Base-by-base conservation (phyloP, 2,329 filamentous ascomycete genomes). In the Aspergillus fumigatus region DNA sequence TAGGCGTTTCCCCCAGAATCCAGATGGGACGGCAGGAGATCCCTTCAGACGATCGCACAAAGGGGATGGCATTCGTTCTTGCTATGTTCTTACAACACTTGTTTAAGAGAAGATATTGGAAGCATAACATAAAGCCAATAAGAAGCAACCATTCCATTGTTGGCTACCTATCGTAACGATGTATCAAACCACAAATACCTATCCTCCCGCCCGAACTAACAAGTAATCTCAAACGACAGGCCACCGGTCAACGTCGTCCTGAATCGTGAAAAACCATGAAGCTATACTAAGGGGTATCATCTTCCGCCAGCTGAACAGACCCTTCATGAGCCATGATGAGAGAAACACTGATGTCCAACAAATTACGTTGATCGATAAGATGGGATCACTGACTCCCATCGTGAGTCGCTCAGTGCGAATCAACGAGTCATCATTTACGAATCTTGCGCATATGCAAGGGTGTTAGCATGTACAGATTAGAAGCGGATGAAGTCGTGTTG, bases 401-500 rank as follows among this genome's bases (percentile, higher is more conserved):
- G 1, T 26, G 21, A 45, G n/a, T 23, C 43, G 19, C 23, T 26
- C 43, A 47, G 8, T 26, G 43, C 11, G 11, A 47, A 47, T 23
- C 43, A 45, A 19, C 41, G 41, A 45, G 21, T 47, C 23, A 6
- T 25, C 43, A 47, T 47, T 45, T 47, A 47, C 43, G 43, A 47
- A 47, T 5, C 11, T 47, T 47, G 43, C 43, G 21, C 21, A 23
- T 47, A 47, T 47, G 43, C 43, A 47, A 25, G 21, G 26, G 10
- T 47, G 43, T 47, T 47, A 29, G 52, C n/a, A 59, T 55, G 48
- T 59, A 63, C 55, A 58, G 40, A 57, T 25, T 67, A 80, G 62
- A 84, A 77, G 35, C 70, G 66, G 65, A 84, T 75, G 62, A 79
- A 84, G 62, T 84, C 82, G 59, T 80, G 75, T 66, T 84, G 81